Evolutionary conservation across 331 rosid genomes (phyloP), one percentile per base, ranked within the genome.

Genomic region (Erythrophleum ivorense): DNA sequence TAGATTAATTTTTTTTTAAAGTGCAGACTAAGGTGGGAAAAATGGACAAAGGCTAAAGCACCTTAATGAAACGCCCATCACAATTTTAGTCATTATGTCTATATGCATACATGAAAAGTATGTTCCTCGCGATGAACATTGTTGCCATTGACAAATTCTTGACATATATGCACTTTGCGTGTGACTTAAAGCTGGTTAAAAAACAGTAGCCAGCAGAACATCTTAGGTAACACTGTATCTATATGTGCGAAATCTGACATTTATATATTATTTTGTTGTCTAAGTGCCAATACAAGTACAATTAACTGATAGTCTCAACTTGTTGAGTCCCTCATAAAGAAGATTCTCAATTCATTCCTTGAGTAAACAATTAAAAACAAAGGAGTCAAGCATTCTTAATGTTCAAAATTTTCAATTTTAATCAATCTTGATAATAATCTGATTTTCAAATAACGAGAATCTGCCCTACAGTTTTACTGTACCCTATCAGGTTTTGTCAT

Each of bases 181-280:
- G 18, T 77, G 43, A 58, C 68, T 48, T 41, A 11, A 76, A 33
- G 67, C 31, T 13, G 36, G 71, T 63, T 19, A 33, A 33, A 62
- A 24, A 77, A 43, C 31, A 59, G 72, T 11, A 43, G n/a, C 80
- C 79, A 73, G 45, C 6, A 48, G 75, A 83, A 66, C 46, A n/a
- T 11, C 48, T 79, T 36, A 46, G n/a, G 21, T 48, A 78, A 29
- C 46, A 31, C 62, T 40, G 15, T 46, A 41, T 43, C n/a, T 53
- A 18, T 29, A 58, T 53, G 21, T 8, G 63, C 38, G 10, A 63
- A 71, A 50, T 54, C 10, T 46, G 40, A 38, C 10, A 9, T 40
- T 65, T 36, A 18, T 43, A 41, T 68, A 68, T 9, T 9, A 3
- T 48, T 68, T 68, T 58, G 14, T 68, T 16, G 14, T 57, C 6